phyloP scores from a whole-genome alignment of 768 basidiomycete species.

The Pleurotus platypus region DNA sequence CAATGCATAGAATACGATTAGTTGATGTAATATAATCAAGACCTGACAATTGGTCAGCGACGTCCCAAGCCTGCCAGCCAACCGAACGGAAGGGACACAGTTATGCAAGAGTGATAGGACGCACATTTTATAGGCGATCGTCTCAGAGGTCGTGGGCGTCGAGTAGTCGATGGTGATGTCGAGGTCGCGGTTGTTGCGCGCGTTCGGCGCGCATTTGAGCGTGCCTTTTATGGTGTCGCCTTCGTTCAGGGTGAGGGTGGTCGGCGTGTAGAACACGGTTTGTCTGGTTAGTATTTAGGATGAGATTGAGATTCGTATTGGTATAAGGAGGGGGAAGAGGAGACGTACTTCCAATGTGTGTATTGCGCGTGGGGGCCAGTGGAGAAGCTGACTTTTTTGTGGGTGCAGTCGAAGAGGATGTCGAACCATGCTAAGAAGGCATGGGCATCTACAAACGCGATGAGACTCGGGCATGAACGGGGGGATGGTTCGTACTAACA shows the following conservation, averaged over 20 bases:
- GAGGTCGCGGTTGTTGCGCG: constrained; percentile 90
- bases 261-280: constrained; percentile 96
- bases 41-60: constrained; percentile 57
- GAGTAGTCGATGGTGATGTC: constrained; percentile 85
- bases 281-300: constrained; percentile 48
- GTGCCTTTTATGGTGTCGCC: constrained; percentile 72
- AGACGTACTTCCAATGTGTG: constrained; percentile 91
- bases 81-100: not conserved
- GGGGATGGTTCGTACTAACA: constrained; percentile 50
- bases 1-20: not conserved
- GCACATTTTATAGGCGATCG: constrained; percentile 84
- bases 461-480: constrained; percentile 5
- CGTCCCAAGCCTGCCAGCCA: constrained; percentile 15
- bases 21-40: constrained; percentile 29
- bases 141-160: constrained; percentile 27
- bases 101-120: constrained; percentile 30
- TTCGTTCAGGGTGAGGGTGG: constrained; percentile 63
- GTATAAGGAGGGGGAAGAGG: not conserved
- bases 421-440: constrained; percentile 99
- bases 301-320: not conserved
- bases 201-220: constrained; percentile 83
- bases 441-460: constrained; percentile 66
- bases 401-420: constrained; percentile 90
- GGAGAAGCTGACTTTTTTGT: constrained; percentile 93
- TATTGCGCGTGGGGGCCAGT: constrained; percentile 97